Conservation (phyloP, 192 early-diverging fungal genomes). For the Entophlyctis luteolus region DNA sequence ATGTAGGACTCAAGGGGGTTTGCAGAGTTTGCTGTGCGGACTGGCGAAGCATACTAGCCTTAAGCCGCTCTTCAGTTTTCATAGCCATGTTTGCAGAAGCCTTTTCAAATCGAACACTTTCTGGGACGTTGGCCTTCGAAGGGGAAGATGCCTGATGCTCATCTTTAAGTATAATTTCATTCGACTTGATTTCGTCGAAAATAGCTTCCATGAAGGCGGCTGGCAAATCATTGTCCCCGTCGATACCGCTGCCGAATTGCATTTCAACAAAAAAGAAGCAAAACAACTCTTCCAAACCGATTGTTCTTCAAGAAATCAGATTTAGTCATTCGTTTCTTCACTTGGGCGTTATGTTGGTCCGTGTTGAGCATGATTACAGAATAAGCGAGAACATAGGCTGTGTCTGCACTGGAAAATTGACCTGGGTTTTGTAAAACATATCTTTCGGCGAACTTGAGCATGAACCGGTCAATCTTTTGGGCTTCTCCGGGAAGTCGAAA, state of each 20-base stretch:
- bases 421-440: slow-evolving; percentile 78
- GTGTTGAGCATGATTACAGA: slow-evolving; percentile 98
- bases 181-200: slow-evolving; percentile 73
- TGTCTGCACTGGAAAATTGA: slow-evolving; percentile 71
- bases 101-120: slow-evolving; percentile 32
- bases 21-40: neutral
- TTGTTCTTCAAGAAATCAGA: slow-evolving; percentile 84
- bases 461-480: slow-evolving; percentile 92
- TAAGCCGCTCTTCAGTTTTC: slow-evolving; percentile 47
- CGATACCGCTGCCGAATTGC: slow-evolving; percentile 60
- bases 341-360: slow-evolving; percentile 92
- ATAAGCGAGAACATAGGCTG: slow-evolving; percentile 82
- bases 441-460: slow-evolving; percentile 79
- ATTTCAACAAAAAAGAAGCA: slow-evolving; percentile 6
- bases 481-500: slow-evolving; percentile 96
- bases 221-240: slow-evolving; percentile 76
- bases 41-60: slow-evolving; percentile 31
- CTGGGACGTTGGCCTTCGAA: neutral
- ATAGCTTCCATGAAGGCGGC: slow-evolving; percentile 63
- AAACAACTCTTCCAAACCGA: neutral
- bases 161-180: slow-evolving; percentile 93
- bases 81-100: slow-evolving; percentile 45
- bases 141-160: slow-evolving; percentile 51
- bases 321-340: slow-evolving; percentile 80
- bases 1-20: neutral